phyloP scores from a whole-genome alignment of 2,329 filamentous ascomycete genomes.

The Xylariaceae sp. region DNA sequence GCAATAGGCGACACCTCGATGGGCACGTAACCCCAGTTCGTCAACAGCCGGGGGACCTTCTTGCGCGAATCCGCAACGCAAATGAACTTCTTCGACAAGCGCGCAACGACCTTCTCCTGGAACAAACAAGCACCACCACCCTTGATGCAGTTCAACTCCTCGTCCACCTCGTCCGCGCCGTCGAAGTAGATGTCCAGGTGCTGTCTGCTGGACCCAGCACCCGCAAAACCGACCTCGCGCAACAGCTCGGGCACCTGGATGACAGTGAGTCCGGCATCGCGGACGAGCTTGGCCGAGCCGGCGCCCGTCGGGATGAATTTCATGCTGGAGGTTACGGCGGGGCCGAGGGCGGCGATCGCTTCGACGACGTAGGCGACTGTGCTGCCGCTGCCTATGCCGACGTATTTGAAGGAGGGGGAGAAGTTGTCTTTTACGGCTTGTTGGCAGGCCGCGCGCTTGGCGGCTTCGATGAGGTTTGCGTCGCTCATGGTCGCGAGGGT shows the following conservation, averaged over 20 bases:
- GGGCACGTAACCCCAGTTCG: conserved; percentile 76
- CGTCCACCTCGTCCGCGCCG: conserved; percentile 93
- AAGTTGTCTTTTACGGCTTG: conserved; percentile 63
- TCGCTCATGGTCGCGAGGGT: conserved; percentile 17
- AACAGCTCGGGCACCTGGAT: conserved; percentile 74
- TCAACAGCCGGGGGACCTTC: conserved; percentile 68
- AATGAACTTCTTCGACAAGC: conserved; percentile 77
- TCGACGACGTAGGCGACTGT: conserved; percentile 84
- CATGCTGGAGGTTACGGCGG: conserved; percentile 55
- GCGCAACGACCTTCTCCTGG: conserved; percentile 93
- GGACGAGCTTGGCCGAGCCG: conserved; percentile 83
- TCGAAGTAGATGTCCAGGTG: conserved; percentile 89
- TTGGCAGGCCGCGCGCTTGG: conserved; percentile 70
- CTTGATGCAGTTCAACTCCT: conserved; percentile 94
- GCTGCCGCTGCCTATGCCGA: conserved; percentile 78
- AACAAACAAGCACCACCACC: conserved; percentile 95
- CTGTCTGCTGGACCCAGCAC: conserved; percentile 40
- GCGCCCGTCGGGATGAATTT: conserved; percentile 89
- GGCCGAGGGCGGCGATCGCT: conserved; percentile 62
- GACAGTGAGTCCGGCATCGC: conserved; percentile 68
- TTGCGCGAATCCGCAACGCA: conserved; percentile 93
- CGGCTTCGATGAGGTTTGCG: conserved; percentile 54
- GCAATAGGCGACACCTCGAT: conserved; percentile 90
- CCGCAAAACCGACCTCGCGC: conserved; percentile 37
- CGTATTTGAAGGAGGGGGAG: conserved; percentile 76